Evolutionary conservation across 1,284 basidiomycete species (phyloP).

Genomic region (Ceraceosorus bombacis): DNA sequence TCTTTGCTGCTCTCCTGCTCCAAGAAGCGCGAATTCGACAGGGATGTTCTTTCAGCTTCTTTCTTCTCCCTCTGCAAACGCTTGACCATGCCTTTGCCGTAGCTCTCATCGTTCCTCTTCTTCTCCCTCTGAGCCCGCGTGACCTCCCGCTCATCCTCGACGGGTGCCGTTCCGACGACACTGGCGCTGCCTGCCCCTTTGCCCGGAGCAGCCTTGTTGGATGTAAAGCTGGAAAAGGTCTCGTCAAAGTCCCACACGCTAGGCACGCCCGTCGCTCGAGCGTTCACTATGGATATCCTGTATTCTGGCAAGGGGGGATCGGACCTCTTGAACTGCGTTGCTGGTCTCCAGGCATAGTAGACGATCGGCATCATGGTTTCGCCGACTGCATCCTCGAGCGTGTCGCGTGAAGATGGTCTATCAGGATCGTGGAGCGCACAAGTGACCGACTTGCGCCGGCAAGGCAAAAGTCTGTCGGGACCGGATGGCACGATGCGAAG

Average conservation of each 20-base stretch:
- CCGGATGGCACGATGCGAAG: constrained; percentile 71
- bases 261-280: constrained; percentile 22
- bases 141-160: constrained; percentile 14
- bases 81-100: constrained; percentile 7
- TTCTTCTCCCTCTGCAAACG: constrained; percentile 4
- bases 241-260: constrained; percentile 24
- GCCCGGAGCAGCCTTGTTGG: constrained; percentile 27
- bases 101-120: constrained; percentile 17
- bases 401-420: too few relatives aligned
- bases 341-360: constrained; percentile 87
- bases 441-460: too few relatives aligned
- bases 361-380: constrained; percentile 56
- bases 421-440: too few relatives aligned
- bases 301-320: constrained; percentile 77
- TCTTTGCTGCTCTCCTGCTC: too few relatives aligned
- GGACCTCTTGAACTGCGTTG: constrained; percentile 71
- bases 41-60: neutral
- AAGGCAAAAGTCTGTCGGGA: constrained; percentile 50
- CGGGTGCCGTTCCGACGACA: constrained; percentile 2
- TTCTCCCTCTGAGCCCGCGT: constrained; percentile 11
- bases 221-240: constrained; percentile 35
- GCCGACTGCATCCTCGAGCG: constrained; percentile 23
- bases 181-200: constrained; percentile 6
- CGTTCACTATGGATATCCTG: constrained; percentile 62
- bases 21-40: neutral